Evolutionary conservation across 2,329 filamentous ascomycete genomes (phyloP).

Genomic region (Cytospora piceae): DNA sequence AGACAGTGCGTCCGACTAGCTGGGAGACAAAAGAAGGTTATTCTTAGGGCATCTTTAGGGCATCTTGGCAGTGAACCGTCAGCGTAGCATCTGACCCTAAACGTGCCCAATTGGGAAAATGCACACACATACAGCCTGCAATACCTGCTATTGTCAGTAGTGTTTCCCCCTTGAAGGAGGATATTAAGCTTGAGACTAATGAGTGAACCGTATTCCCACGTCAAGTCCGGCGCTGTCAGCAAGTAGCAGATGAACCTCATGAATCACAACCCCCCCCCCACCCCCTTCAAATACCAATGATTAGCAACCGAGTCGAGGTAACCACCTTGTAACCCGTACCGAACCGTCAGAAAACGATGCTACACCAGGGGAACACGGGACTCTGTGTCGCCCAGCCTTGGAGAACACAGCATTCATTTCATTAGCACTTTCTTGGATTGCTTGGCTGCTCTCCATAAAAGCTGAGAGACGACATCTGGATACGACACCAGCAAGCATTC

Average conservation of each 20-base stretch:
- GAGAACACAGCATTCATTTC: not conserved
- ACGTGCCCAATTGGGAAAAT: not conserved
- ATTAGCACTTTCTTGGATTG: conserved; percentile 23
- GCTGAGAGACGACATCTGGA: not conserved
- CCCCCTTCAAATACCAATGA: not conserved
- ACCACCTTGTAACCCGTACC: not conserved
- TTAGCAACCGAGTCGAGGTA: not conserved
- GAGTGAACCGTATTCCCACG: conserved; percentile 14
- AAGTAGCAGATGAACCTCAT: not conserved
- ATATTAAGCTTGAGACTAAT: conserved; percentile 19
- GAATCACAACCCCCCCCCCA: not conserved
- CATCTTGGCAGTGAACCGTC: conserved; percentile 18
- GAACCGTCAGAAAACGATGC: not conserved
- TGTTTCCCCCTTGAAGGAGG: not conserved
- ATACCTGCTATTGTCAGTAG: not conserved
- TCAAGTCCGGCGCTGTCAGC: conserved; percentile 15
- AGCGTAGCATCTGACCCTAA: conserved; percentile 17
- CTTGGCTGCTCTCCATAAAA: conserved; percentile 18
- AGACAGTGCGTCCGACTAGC: conserved; percentile 18
- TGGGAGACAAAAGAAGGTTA: conserved; percentile 26
- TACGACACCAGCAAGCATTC: not conserved
- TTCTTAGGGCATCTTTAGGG: conserved; percentile 23
- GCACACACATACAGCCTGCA: not conserved
- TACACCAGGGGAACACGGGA: not conserved
- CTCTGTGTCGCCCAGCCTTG: not conserved